Percentiles rank a stretch among this genome's conserved stretches.
These are phyloP conservation scores for Dendrobium officinale DNA, from an alignment of 106 monocot species.

Conservation along the genomic window DNA sequence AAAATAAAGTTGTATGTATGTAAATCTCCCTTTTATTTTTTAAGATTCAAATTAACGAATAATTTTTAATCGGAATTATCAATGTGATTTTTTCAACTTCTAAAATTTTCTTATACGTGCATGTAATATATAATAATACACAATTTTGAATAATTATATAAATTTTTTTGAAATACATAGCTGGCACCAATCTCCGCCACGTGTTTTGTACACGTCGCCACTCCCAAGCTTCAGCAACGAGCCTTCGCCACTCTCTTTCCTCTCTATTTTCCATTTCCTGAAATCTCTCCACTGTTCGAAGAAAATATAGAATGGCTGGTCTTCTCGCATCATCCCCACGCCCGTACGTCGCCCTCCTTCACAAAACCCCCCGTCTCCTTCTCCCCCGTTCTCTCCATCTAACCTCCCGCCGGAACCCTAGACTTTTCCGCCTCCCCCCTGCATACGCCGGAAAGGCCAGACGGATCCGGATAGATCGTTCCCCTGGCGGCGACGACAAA, in stretches of 20 bases:
- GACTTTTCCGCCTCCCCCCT: neutral
- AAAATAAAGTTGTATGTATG: too few species aligned
- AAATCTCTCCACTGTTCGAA: neutral
- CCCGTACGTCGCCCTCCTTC: neutral
- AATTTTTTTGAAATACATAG: too few species aligned
- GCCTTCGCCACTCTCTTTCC: neutral
- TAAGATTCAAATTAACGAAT: too few species aligned
- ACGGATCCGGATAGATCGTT: constrained; percentile 5
- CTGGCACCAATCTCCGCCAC: too few species aligned
- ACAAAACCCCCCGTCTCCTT: constrained; percentile 1
- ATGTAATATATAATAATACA: too few species aligned
- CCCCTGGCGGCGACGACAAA: neutral
- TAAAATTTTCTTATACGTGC: too few species aligned
- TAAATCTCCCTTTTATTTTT: too few species aligned
- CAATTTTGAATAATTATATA: too few species aligned
- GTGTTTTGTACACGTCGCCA: too few species aligned
- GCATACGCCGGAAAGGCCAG: neutral
- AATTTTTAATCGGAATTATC: too few species aligned
- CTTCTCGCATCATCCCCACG: constrained; percentile 2
- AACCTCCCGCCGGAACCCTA: constrained; percentile 2
- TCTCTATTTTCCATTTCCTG: neutral
- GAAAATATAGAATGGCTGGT: constrained; percentile 6
- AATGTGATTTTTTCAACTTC: too few species aligned
- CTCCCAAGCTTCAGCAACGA: too few species aligned
- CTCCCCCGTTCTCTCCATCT: constrained; percentile 1